Percentiles rank a stretch among this genome's conserved stretches.
Evolutionary conservation across 495 filamentous ascomycete genomes (phyloP).

Genomic region (Trypethelium eluteriae): DNA sequence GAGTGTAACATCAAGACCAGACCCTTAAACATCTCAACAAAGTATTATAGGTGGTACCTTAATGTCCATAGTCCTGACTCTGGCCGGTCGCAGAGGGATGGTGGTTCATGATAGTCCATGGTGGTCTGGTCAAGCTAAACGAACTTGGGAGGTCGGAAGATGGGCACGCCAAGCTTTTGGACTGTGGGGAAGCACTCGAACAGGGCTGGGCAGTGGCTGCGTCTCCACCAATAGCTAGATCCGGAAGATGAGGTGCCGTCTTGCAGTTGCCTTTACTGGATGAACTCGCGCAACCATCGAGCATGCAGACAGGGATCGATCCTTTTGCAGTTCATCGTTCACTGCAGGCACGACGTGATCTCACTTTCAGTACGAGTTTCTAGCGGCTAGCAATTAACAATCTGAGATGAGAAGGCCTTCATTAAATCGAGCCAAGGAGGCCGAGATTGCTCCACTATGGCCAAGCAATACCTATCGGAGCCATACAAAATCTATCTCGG

Average conservation of each 20-base stretch:
- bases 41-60: too few species aligned
- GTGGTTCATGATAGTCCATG: background rate
- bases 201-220: background rate
- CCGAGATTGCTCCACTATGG: too few species aligned
- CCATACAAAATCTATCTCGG: background rate
- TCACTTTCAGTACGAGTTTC: background rate
- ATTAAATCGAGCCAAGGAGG: too few species aligned
- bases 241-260: background rate
- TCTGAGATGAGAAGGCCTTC: too few species aligned
- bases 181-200: conserved; percentile 3
- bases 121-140: background rate
- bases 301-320: conserved; percentile 6
- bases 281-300: background rate
- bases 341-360: conserved; percentile 6
- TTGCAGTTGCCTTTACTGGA: conserved; percentile 1
- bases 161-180: conserved; percentile 5
- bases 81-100: background rate
- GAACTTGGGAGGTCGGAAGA: background rate
- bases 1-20: too few species aligned
- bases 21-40: too few species aligned
- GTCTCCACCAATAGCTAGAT: background rate
- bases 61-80: background rate
- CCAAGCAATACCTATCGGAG: too few species aligned
- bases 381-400: too few species aligned
- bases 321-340: background rate